These are phyloP conservation scores for Galerina sulciceps DNA, from an alignment of 768 basidiomycete genomes.

Conservation along the genomic window DNA sequence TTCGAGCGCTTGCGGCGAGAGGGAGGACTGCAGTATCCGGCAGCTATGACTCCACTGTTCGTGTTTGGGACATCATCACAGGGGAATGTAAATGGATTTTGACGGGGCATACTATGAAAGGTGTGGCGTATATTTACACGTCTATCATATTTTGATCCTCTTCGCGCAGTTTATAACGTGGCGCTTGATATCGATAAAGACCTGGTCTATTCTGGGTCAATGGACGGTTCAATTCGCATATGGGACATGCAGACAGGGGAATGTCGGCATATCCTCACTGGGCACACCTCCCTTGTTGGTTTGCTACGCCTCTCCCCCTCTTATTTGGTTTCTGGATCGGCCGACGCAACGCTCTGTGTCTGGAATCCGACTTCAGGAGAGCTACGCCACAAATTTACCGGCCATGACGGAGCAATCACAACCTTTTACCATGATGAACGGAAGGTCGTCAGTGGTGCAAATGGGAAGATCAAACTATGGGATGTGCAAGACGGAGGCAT, in stretches of 20 bases:
- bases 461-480: background rate
- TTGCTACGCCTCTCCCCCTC: constrained; percentile 81
- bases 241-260: constrained; percentile 83
- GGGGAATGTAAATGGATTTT: constrained; percentile 76
- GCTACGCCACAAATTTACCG: constrained; percentile 72
- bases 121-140: constrained; percentile 34
- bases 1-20: constrained; percentile 81
- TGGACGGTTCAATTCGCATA: constrained; percentile 90
- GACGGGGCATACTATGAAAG: constrained; percentile 83
- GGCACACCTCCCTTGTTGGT: constrained; percentile 88
- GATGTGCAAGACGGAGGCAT: background rate
- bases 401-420: constrained; percentile 87
- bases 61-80: constrained; percentile 86
- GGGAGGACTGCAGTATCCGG: constrained; percentile 86
- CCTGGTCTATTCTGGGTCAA: constrained; percentile 88
- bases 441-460: constrained; percentile 73
- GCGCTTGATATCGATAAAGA: constrained; percentile 67
- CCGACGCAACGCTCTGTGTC: constrained; percentile 84
- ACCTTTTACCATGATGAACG: constrained; percentile 95
- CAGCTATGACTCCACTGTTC: constrained; percentile 87
- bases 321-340: constrained; percentile 85
- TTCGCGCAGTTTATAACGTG: constrained; percentile 76
- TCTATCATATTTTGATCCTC: background rate
- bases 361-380: constrained; percentile 84
- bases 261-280: constrained; percentile 71